Conservation (phyloP, 805 yeast genomes). For the Nakazawaea laoshanensis region DNA sequence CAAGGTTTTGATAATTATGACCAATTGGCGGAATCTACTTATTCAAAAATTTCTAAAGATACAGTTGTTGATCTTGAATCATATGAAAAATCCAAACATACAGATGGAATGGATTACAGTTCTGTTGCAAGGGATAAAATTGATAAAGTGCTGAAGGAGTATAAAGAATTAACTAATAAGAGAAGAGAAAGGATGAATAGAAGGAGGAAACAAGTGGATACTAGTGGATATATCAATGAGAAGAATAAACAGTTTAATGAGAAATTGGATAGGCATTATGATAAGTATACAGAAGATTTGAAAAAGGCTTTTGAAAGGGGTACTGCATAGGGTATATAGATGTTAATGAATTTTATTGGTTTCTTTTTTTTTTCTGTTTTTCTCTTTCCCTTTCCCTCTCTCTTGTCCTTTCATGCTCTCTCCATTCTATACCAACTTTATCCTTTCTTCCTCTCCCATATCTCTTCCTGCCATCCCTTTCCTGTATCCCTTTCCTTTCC, state of each 20-base stretch:
- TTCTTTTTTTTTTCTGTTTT: too few species aligned
- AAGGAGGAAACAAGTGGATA: conserved; percentile 26
- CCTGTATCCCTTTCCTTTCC: too few species aligned
- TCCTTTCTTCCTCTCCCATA: too few species aligned
- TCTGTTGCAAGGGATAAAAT: conserved; percentile 29
- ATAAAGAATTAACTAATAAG: conserved; percentile 27
- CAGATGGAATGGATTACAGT: conserved; percentile 15
- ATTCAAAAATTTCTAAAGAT: conserved; percentile 39
- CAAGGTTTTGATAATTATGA: conserved; percentile 42
- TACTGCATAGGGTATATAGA: background rate
- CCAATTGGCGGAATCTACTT: conserved; percentile 53
- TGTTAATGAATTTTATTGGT: too few species aligned
- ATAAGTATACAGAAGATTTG: conserved; percentile 19
- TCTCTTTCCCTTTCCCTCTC: too few species aligned
- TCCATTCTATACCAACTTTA: too few species aligned
- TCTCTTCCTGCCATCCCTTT: too few species aligned
- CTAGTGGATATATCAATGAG: conserved; percentile 49
- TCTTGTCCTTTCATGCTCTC: too few species aligned
- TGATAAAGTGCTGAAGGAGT: conserved; percentile 22
- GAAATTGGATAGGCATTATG: conserved; percentile 54
- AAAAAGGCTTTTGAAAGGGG: conserved; percentile 18
- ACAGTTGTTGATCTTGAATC: conserved; percentile 30
- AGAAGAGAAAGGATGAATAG: conserved; percentile 28
- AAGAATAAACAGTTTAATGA: conserved; percentile 68
- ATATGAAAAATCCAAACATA: conserved; percentile 22